These are phyloP conservation scores for Saccharomycopsis malanga DNA, from an alignment of 805 yeast genomes.

Conservation along the genomic window DNA sequence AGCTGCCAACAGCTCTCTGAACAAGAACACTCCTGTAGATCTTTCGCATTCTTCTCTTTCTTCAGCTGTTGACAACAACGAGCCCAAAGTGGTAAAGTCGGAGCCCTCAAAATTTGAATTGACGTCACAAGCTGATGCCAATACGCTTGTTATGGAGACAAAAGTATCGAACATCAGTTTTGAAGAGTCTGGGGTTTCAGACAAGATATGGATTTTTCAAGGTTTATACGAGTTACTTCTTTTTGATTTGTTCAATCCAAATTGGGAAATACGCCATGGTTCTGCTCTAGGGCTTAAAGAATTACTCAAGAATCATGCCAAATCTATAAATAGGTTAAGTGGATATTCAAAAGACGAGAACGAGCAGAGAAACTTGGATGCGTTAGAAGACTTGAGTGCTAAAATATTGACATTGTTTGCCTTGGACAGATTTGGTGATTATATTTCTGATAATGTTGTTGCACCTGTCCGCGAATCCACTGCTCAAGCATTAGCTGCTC, in stretches of 20 bases:
- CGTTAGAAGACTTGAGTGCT: slow-evolving; percentile 83
- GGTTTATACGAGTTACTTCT: slow-evolving; percentile 80
- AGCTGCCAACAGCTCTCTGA: slow-evolving; percentile 45
- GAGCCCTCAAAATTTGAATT: slow-evolving; percentile 40
- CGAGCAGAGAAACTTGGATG: slow-evolving; percentile 51
- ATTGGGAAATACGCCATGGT: slow-evolving; percentile 96
- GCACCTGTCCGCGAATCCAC: slow-evolving; percentile 98
- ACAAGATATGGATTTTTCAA: slow-evolving; percentile 88
- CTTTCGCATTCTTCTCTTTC: slow-evolving; percentile 66
- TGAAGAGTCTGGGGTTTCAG: slow-evolving; percentile 63
- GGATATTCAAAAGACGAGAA: slow-evolving; percentile 59
- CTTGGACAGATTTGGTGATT: slow-evolving; percentile 92
- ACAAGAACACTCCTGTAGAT: slow-evolving; percentile 49
- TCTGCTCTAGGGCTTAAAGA: slow-evolving; percentile 90
- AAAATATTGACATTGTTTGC: slow-evolving; percentile 82
- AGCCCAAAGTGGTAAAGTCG: slow-evolving; percentile 7
- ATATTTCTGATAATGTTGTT: slow-evolving; percentile 93
- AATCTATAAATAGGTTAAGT: slow-evolving; percentile 74
- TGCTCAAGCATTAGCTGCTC: slow-evolving; percentile 89
- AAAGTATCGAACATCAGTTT: slow-evolving; percentile 44
- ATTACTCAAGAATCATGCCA: slow-evolving; percentile 72
- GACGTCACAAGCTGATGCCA: slow-evolving; percentile 74
- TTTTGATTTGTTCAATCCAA: slow-evolving; percentile 72
- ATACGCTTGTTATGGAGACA: slow-evolving; percentile 79
- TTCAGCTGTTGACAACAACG: slow-evolving; percentile 36